phyloP scores from a whole-genome alignment of 345 rosid genomes.

The Camelina neglecta region DNA sequence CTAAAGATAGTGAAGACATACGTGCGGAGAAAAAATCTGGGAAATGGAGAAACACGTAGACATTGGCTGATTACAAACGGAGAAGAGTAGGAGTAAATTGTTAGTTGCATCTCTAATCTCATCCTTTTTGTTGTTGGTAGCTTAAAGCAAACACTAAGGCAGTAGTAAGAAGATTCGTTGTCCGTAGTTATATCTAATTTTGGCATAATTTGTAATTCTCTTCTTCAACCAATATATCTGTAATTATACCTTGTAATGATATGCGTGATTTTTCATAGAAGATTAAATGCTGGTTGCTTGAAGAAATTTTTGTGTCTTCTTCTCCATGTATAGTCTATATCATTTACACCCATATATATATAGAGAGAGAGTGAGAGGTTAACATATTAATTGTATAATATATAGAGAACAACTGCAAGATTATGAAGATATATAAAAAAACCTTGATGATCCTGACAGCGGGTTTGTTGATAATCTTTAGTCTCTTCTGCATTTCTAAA shows the following conservation, averaged over 20 bases:
- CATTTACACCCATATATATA: constrained; percentile 1
- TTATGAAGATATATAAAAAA: not conserved
- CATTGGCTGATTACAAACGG: not conserved
- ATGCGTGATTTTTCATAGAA: constrained; percentile 36
- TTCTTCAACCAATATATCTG: not conserved
- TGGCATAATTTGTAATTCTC: constrained; percentile 6
- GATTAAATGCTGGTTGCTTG: constrained; percentile 43
- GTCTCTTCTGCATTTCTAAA: constrained; percentile 23
- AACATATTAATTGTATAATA: not conserved
- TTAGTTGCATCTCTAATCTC: not conserved
- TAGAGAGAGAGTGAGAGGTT: not conserved
- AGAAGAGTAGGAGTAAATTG: not conserved
- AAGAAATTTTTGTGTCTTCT: no score
- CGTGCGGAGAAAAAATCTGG: not conserved
- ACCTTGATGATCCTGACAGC: constrained; percentile 38
- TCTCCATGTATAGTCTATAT: constrained; percentile 41
- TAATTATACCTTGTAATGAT: constrained; percentile 32
- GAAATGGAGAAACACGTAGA: not conserved
- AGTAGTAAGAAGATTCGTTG: not conserved
- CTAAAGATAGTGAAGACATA: not conserved
- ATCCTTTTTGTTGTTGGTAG: not conserved
- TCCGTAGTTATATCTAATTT: not conserved
- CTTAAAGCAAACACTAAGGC: not conserved
- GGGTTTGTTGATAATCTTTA: constrained; percentile 31
- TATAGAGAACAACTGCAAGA: not conserved